Base-by-base conservation (phyloP, 2,329 filamentous ascomycete species). In the Arthrobotrys sphaeroides region DNA sequence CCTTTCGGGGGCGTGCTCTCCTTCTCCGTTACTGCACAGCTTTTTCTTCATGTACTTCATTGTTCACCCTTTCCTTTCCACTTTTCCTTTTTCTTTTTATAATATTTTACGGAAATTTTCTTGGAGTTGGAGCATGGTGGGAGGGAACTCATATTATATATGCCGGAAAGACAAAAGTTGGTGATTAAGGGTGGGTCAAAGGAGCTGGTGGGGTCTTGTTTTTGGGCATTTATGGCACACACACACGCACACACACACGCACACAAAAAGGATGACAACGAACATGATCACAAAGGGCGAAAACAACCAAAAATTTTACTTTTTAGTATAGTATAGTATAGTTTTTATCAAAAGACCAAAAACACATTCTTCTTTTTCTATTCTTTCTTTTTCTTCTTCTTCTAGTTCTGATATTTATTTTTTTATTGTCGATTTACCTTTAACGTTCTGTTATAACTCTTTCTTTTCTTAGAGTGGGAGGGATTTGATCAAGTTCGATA, bases 101-200 rank as follows among this genome's bases (percentile, higher is more conserved):
- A 43, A 45, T 59, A 33, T 53, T 60, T 60, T 59, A 33, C 24
- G 10, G 16, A 24, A 59, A 67, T 55, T 73, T 74, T 60, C 53
- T 68, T 60, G 72, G 72, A 75, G 72, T 75, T 67, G 72, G 72
- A 75, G 72, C 72, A 69, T 60, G 72, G 72, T 75, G 72, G 72
- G 72, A 75, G 72, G 72, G 72, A 72, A 64, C 72, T 75, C 72
- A 69, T 55, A 55, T 75, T 75, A 69, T 75, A 62, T 55, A 69
- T 60, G 72, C 72, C 55, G 72, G 72, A 69, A 75, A 75, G 72
- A 75, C 57, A 75, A 75, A 75, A 75, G 72, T 75, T 75, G 64
- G 72, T 60, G 70, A 69, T 57, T 74, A 43, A 64, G 47, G 61
- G 47, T 67, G 70, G 62, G 62, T 31, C n/a, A n/a, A n/a, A 68